Base-by-base conservation (phyloP, 2,329 filamentous ascomycete genomes). In the Penicillium digitatum region DNA sequence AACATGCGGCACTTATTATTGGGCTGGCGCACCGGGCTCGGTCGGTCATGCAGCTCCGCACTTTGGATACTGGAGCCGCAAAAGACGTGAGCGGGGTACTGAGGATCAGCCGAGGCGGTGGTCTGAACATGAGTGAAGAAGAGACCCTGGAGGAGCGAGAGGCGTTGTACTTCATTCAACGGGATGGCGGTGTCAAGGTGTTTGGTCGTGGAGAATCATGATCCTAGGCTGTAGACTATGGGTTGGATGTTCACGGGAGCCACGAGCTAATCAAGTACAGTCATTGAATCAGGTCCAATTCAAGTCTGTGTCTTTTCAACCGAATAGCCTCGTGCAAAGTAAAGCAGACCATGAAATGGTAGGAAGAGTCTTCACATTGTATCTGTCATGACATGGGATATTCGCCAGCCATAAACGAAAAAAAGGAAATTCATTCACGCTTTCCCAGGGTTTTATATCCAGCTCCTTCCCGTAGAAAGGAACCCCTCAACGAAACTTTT, bases 81-180 rank as follows among this genome's bases (percentile, higher is more conserved):
- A 87, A 82, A 69, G 93, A 96, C 73, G 89, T 97, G 31, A 95
- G 89, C 74, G 93, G 93, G 3, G 90, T 96, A 40, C 67, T 96
- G 59, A 82, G 91, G 62, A 79, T 94, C 47, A 92, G 88, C 18
- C 79, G 80, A 42, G 86, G 86, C 3, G 77, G 76, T 16, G 73
- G 67, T 37, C 70, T 66, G 62, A 76, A 69, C 39, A 67, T 58
- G 8, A 55, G 61, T 24, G 65, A 59, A 42, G 60, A 64, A 5
- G 63, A 63, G 16, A 64, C 57, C 26, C 59, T 74, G 60, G 72
- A 75, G 48, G 82, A 89, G 64, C 84, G 79, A 58, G 93, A 96
- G 74, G 82, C 88, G 67, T 67, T 96, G 69, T 96, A 95, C 76
- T 85, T 88, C 67, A 84, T 96, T 29, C 83, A 85, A 50, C 84